phyloP scores from a whole-genome alignment of 495 filamentous ascomycete genomes.

The Penicillium cinerascens region DNA sequence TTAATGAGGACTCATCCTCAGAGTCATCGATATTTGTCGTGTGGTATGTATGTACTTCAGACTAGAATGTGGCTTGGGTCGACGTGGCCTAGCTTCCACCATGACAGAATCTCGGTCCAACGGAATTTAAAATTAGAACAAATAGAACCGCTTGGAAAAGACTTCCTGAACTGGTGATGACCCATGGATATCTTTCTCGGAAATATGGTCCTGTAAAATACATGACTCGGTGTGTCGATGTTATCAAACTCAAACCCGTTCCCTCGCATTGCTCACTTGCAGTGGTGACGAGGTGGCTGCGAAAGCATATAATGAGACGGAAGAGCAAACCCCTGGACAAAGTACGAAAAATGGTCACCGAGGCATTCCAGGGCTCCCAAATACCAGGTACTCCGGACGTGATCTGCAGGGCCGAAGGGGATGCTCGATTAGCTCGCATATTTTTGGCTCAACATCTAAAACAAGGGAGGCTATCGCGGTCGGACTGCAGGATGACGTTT shows the following conservation, averaged over 20 bases:
- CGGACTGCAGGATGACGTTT: not conserved
- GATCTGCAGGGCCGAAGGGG: slow-evolving; percentile 16
- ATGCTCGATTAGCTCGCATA: slow-evolving; percentile 19
- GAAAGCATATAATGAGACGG: not conserved
- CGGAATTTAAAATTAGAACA: not conserved
- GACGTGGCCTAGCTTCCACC: not conserved
- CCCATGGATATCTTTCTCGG: not conserved
- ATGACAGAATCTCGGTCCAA: not conserved
- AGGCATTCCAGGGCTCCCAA: slow-evolving; percentile 26
- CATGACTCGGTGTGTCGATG: not conserved
- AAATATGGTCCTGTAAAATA: not conserved
- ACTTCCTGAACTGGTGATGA: not conserved
- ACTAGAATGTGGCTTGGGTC: not conserved
- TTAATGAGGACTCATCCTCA: not conserved
- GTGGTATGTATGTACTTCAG: not conserved
- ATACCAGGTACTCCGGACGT: slow-evolving; percentile 17
- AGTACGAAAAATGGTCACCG: not conserved
- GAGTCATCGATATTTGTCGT: not conserved
- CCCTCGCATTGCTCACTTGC: not conserved
- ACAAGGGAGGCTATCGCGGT: slow-evolving; percentile 16
- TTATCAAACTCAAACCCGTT: not conserved
- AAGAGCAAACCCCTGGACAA: slow-evolving; percentile 5
- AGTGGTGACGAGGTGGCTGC: slow-evolving; percentile 2
- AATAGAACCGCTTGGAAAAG: not conserved
- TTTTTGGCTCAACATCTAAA: slow-evolving; percentile 11